phyloP scores from a whole-genome alignment of 495 filamentous ascomycete genomes.

The Trichoderma orchidacearum region DNA sequence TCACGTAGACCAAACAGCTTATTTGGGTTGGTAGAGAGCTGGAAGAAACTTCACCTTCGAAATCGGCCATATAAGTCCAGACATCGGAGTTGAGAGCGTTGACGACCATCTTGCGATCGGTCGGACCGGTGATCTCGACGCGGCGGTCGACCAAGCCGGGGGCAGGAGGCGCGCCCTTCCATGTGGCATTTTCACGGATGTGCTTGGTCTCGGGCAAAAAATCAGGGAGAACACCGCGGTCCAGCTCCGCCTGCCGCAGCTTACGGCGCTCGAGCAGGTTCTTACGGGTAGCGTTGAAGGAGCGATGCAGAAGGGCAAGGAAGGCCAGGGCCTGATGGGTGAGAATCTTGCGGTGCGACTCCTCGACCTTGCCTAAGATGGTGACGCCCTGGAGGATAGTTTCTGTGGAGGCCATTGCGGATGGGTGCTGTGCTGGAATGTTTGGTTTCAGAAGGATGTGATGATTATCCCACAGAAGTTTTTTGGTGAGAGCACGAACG shows the following conservation, averaged over 20 bases:
- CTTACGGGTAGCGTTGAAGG: constrained; percentile 87
- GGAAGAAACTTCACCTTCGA: constrained; percentile 54
- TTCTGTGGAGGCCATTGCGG: constrained; percentile 57
- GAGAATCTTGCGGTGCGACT: constrained; percentile 77
- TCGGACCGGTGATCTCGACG: constrained; percentile 98
- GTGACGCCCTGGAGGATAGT: constrained; percentile 74
- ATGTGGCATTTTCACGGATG: constrained; percentile 88
- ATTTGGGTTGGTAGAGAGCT: too few relatives aligned
- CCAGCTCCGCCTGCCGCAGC: constrained; percentile 84
- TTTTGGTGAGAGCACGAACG: too few relatives aligned
- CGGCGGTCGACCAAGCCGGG: constrained; percentile 87
- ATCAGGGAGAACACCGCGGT: constrained; percentile 81
- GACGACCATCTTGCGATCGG: constrained; percentile 98
- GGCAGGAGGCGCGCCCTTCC: constrained; percentile 88
- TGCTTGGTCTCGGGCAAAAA: constrained; percentile 94
- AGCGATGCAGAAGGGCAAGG: constrained; percentile 83
- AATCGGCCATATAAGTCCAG: constrained; percentile 99
- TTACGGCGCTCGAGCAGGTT: constrained; percentile 74
- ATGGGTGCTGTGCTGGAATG: neutral
- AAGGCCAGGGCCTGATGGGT: constrained; percentile 86
- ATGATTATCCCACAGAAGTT: neutral
- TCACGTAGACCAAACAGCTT: neutral
- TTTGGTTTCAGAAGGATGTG: neutral
- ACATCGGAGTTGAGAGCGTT: constrained; percentile 96
- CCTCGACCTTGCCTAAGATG: constrained; percentile 64